Percentiles rank a stretch among this genome's conserved stretches.
Conservation (phyloP, 805 yeast genomes). For the Wickerhamiella kurtzmanii region DNA sequence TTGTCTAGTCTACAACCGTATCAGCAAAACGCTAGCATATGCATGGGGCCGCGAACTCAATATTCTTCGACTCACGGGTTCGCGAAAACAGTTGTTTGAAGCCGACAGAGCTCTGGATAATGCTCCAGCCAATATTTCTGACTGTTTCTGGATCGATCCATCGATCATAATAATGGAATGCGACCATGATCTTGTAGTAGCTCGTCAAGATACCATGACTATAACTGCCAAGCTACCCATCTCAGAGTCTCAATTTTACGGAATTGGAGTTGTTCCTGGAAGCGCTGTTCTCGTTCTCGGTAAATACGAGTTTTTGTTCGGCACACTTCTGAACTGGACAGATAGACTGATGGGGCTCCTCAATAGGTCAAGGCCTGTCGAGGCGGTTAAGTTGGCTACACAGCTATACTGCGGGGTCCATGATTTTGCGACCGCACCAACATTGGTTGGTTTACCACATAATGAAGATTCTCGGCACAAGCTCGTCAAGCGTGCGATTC, state of each 20-base stretch:
- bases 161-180: neutral
- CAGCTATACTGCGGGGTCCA: constrained; percentile 38
- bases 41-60: constrained; percentile 54
- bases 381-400: constrained; percentile 45
- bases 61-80: constrained; percentile 33
- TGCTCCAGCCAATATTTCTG: constrained; percentile 29
- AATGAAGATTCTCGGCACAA: constrained; percentile 30
- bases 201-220: constrained; percentile 16
- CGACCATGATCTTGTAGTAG: neutral
- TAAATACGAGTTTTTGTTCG: constrained; percentile 39
- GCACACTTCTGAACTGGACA: constrained; percentile 56
- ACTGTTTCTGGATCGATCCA: constrained; percentile 21
- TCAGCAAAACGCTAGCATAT: constrained; percentile 41
- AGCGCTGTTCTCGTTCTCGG: constrained; percentile 41
- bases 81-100: neutral
- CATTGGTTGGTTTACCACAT: constrained; percentile 44
- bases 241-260: constrained; percentile 6
- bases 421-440: constrained; percentile 28
- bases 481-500: constrained; percentile 40
- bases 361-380: constrained; percentile 35
- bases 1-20: constrained; percentile 38
- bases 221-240: constrained; percentile 28
- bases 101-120: constrained; percentile 28
- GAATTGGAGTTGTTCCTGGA: constrained; percentile 25
- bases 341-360: constrained; percentile 42